Base-by-base conservation (phyloP, 2,329 filamentous ascomycete species). In the Alternaria infectoria region DNA sequence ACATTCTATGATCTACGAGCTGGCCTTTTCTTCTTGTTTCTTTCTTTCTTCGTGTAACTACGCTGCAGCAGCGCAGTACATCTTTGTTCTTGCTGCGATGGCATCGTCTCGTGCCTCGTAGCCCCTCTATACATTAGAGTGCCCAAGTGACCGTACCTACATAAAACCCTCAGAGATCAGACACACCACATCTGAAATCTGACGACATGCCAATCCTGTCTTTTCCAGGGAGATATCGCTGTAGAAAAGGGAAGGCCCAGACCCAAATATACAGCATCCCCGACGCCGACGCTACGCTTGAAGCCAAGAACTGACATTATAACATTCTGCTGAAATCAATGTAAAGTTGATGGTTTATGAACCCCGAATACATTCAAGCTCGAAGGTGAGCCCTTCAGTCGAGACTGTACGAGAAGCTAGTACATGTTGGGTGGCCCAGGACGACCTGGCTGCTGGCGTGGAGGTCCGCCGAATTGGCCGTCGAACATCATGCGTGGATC, bases 401-500 rank as follows among this genome's bases (percentile, higher is more conserved):
- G 49, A 52, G 19, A 25, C 28, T 52, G 19, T 25, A 25, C 19
- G 9, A 52, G 28, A 52, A n/a, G 49, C 49, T 74, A 77, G 62
- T 76, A 77, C 74, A 77, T 77, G 56, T 75, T 76, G 17, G 74
- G 74, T 36, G 74, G 73, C 44, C 73, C 73, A 3, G 73, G 75
- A 49, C 75, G 68, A 36, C 74, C 70, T 57, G 69, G 73, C 56
- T 71, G 71, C 45, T 73, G 73, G 54, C 73, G 57, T 5, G 69
- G 72, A 13, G 73, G 74, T n/a, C 71, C 76, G 8, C 71, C 74
- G 51, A 76, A 79, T 47, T 77, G 76, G 50, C 74, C 70, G 9
- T 77, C 77, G 43, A 79, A 78, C 76, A 79, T 77, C 71, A 79
- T 74, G 43, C 77, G 69, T 3, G 77, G 75, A 54, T 79, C 77